These are phyloP conservation scores for Capillidium rhysosporum DNA, from an alignment of 371 early-diverging fungal species.

Conservation along the genomic window DNA sequence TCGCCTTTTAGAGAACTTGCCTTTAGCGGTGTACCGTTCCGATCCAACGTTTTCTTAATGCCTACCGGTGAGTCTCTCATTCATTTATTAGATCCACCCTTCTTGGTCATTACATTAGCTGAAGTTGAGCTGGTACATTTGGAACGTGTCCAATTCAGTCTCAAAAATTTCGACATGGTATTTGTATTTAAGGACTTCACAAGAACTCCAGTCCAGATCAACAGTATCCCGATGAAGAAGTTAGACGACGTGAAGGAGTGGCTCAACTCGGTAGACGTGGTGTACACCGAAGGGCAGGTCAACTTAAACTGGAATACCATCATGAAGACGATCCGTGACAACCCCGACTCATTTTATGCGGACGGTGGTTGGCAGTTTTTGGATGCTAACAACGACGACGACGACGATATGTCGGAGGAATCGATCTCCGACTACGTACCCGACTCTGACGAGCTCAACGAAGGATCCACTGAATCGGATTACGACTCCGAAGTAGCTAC, in stretches of 20 bases:
- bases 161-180: slow-evolving; percentile 98
- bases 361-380: slow-evolving; percentile 95
- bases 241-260: slow-evolving; percentile 95
- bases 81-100: slow-evolving; percentile 93
- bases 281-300: slow-evolving; percentile 91
- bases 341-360: slow-evolving; percentile 90
- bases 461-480: slow-evolving; percentile 19
- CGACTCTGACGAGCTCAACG: slow-evolving; percentile 24
- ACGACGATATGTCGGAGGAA: slow-evolving; percentile 10
- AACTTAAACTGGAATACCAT: slow-evolving; percentile 97
- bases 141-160: slow-evolving; percentile 94
- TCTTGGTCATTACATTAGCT: slow-evolving; percentile 76
- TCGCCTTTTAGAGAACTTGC: slow-evolving; percentile 86
- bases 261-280: slow-evolving; percentile 91
- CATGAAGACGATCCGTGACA: slow-evolving; percentile 95
- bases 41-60: slow-evolving; percentile 86
- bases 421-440: slow-evolving; percentile 28
- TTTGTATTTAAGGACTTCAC: slow-evolving; percentile 95
- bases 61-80: slow-evolving; percentile 97
- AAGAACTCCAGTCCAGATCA: slow-evolving; percentile 83
- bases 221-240: slow-evolving; percentile 86
- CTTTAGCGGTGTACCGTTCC: slow-evolving; percentile 93
- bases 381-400: slow-evolving; percentile 42
- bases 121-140: slow-evolving; percentile 97
- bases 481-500: slow-evolving; percentile 25